Evolutionary conservation across 2,329 filamentous ascomycete genomes (phyloP), one percentile per base, ranked within the genome.

Genomic region (Aspergillus sp.): DNA sequence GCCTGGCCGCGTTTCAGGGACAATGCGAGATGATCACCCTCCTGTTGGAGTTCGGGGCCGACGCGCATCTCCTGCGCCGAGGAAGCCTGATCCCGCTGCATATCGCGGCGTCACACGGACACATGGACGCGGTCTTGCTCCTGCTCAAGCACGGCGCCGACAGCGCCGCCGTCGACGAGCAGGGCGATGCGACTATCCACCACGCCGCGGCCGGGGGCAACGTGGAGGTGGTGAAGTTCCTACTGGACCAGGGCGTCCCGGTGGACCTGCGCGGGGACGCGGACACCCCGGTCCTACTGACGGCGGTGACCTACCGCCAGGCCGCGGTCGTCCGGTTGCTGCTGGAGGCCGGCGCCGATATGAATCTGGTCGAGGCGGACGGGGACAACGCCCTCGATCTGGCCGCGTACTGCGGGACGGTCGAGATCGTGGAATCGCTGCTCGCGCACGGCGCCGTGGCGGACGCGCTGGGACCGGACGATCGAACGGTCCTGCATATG

Each of bases 141-240:
- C 25, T 49, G 6, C 44, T 46, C 21, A 13, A 31, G 21, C 21
- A 46, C 7, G 44, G 44, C 14, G 44, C 44, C 10, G 44, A 49
- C 23, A 45, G 25, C 41, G 29, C 40, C 19, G n/a, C 17, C 7
- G 23, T 31, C n/a, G 44, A 46, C 32, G 23, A 31, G 25, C 23
- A 17, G 21, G 44, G 44, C 16, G 44, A 46, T 34, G 16, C 25
- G 44, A 16, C 44, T 3, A 46, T 46, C 44, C 44, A 46, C 23
- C 23, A 50, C 41, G 38, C 48, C 14, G 29, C 31, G 16, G 41
- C 17, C 40, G 48, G 14, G 25, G 48, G 48, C 19, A 42, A 31
- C 21, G 48, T 34, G 14, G 16, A 36, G n/a, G 41, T 50, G 11
- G 48, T 50, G 19, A 34, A 32, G 5, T 36, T 45, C 6, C 10